A percentile compares a stretch with the other conserved stretches of the same genome.
Evolutionary conservation across 176 grass and related monocot genomes (phyloP).

Genomic region (Poa annua): DNA sequence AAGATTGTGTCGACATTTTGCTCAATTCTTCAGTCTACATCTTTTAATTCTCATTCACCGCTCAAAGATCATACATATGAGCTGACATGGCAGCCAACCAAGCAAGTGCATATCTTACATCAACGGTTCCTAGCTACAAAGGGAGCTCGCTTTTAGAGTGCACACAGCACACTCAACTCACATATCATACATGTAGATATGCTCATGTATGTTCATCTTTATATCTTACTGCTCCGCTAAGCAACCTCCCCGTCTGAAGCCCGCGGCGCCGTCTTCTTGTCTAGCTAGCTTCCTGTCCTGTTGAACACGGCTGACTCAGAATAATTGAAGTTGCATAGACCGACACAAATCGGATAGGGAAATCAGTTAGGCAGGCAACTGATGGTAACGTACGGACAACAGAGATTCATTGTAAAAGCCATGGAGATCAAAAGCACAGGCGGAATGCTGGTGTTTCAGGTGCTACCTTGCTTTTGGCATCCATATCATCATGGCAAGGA

Average conservation of each 20-base stretch:
- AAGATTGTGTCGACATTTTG: neutral
- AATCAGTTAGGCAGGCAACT: constrained; percentile 18
- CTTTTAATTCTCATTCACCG: neutral
- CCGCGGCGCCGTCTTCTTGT: neutral
- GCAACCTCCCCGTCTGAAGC: neutral
- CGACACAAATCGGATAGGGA: constrained; percentile 11
- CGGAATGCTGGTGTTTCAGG: constrained; percentile 5
- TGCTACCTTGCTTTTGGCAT: constrained; percentile 15
- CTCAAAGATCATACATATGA: too few relatives aligned
- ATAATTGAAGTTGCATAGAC: neutral
- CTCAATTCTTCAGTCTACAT: neutral
- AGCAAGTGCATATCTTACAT: too few relatives aligned
- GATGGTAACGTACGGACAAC: constrained; percentile 9
- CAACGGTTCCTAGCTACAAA: neutral
- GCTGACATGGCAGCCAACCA: too few relatives aligned
- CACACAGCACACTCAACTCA: neutral
- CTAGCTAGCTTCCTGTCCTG: constrained; percentile 6
- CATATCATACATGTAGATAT: neutral
- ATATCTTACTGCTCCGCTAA: constrained; percentile 14
- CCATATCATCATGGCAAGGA: neutral
- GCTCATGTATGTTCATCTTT: neutral
- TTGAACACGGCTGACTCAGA: neutral
- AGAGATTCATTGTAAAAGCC: neutral
- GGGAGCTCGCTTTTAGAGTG: neutral
- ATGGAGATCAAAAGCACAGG: constrained; percentile 16